These are phyloP conservation scores for Talaromyces sp. DNA, from an alignment of 2,329 filamentous ascomycete genomes.

Conservation along the genomic window DNA sequence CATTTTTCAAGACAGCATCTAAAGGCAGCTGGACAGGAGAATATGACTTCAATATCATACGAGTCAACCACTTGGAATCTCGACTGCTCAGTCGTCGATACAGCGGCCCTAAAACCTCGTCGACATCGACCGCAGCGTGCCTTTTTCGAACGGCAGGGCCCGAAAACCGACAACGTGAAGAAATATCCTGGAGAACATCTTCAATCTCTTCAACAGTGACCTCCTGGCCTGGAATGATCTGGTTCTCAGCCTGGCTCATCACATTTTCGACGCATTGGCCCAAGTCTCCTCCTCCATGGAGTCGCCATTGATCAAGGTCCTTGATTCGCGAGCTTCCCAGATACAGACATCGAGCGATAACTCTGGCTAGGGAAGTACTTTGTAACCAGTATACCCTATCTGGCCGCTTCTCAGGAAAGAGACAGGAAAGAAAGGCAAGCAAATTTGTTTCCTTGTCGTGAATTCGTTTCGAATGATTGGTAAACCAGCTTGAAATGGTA, in stretches of 20 bases:
- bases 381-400: constrained; percentile 74
- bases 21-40: constrained; percentile 60
- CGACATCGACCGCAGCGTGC: constrained; percentile 33
- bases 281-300: constrained; percentile 59
- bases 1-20: constrained; percentile 49
- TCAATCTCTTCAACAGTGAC: constrained; percentile 72
- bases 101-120: constrained; percentile 47
- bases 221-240: constrained; percentile 28
- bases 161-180: constrained; percentile 65
- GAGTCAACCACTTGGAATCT: constrained; percentile 82
- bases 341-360: constrained; percentile 62
- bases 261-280: constrained; percentile 64
- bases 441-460: constrained; percentile 52
- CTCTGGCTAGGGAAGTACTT: constrained; percentile 53
- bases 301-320: constrained; percentile 59
- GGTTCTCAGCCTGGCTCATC: constrained; percentile 53
- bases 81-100: constrained; percentile 57
- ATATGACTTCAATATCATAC: constrained; percentile 71
- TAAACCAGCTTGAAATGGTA: constrained; percentile 64
- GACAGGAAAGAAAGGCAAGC: constrained; percentile 63
- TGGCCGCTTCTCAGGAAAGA: constrained; percentile 69
- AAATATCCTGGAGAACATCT: constrained; percentile 56
- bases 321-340: constrained; percentile 57
- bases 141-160: constrained; percentile 52
- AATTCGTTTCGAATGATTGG: constrained; percentile 53